A percentile compares a stretch with the other conserved stretches of the same genome.
phyloP scores from a whole-genome alignment of 1,139 yeast genomes.

The Hyphopichia fennica region DNA sequence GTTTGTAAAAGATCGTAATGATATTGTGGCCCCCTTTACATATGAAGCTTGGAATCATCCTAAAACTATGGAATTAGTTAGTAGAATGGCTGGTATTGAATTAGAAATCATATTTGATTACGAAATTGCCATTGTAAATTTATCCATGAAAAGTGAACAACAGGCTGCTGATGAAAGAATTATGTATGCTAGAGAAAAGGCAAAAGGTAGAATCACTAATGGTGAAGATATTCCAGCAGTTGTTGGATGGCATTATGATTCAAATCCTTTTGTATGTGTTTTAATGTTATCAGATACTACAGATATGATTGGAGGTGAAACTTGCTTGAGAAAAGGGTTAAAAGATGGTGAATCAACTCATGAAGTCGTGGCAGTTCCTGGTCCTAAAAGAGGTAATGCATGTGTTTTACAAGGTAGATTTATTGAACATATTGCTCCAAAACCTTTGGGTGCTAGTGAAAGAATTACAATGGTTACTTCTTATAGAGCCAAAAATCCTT shows the following conservation, averaged over 20 bases:
- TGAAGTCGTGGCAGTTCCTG: conserved; percentile 45
- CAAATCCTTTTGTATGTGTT: conserved; percentile 64
- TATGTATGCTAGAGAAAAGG: conserved; percentile 10
- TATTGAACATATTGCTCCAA: conserved; percentile 56
- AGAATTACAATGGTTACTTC: conserved; percentile 54
- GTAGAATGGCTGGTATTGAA: conserved; percentile 56
- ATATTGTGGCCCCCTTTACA: conserved; percentile 41
- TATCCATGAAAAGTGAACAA: conserved; percentile 38
- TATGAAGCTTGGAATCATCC: conserved; percentile 60
- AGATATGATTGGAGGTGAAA: conserved; percentile 61
- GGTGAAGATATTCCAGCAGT: conserved; percentile 47
- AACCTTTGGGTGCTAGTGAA: conserved; percentile 51
- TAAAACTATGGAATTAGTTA: conserved; percentile 46
- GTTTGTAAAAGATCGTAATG: conserved; percentile 33
- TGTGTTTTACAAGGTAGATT: conserved; percentile 56
- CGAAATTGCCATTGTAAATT: conserved; percentile 53
- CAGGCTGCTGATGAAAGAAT: conserved; percentile 20
- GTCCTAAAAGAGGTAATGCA: conserved; percentile 56
- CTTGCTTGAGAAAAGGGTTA: conserved; percentile 40
- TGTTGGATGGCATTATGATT: conserved; percentile 61
- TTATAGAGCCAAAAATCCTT: conserved; percentile 32
- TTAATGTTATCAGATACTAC: conserved; percentile 58
- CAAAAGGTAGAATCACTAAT: conserved; percentile 14
- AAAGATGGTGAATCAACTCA: conserved; percentile 16
- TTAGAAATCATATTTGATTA: conserved; percentile 52